Base-by-base conservation (phyloP, 176 grass and related monocot genomes). In the Phyllostachys edulis region DNA sequence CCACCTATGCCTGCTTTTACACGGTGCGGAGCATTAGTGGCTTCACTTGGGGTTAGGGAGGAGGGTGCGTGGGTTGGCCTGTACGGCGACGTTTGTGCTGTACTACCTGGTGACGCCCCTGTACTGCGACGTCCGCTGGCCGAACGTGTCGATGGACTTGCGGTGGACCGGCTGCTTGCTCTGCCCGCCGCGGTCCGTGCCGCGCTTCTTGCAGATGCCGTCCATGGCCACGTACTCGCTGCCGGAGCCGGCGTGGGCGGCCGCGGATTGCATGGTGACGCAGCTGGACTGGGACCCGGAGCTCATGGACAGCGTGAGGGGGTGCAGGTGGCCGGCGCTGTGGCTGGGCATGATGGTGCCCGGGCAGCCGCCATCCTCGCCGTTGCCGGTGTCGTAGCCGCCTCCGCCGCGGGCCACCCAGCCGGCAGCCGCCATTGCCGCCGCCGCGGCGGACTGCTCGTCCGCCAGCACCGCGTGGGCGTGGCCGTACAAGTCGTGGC, bases 91-190 rank as follows among this genome's bases (percentile, higher is more conserved):
- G n/a, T 21, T n/a, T 68, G 78, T 15, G 32, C 5, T 52, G 63
- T 49, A 37, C 70, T 84, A 84, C 97, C 97, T 99, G 61, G 93
- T 99, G 78, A 99, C 97, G 56, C 97, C 97, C 68, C 97, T 84
- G 84, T 96, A 99, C 82, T 99, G 88, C 37, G 97, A 99, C 29
- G 97, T 99, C 75, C 97, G 89, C 86, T 99, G 97, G 5, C 97
- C 97, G 82, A 99, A 99, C 21, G 97, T 99, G 61, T 99, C 97
- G 80, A 99, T 96, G 59, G 91, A 96, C 81, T 99, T 99, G 89
- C 97, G 89, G 86, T 99, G 97, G 10, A 99, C 97, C 5, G 92
- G 85, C 56, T 92, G 96, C 89, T 99, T 80, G 46, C 1, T 96
- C 65, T 87, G 83, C 44, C 76, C 82, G 54, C 63, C 83, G 40